Percentiles rank a stretch among this genome's conserved stretches.
phyloP scores from a whole-genome alignment of 1,284 basidiomycete genomes.

The Trichosporon sp. region DNA sequence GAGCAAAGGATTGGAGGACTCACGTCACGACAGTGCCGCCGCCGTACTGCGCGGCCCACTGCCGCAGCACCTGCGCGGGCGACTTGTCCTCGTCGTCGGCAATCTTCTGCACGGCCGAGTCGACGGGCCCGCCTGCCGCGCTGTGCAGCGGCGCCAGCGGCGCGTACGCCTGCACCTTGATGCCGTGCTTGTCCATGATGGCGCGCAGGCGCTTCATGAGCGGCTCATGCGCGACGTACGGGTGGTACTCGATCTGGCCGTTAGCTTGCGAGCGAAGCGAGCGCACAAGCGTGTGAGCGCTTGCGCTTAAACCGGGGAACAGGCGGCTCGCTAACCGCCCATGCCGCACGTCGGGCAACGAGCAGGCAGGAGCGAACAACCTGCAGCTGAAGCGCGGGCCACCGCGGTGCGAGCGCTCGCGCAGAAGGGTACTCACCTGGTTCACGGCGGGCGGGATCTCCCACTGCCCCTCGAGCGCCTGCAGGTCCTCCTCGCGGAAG shows the following conservation, averaged over 20 bases:
- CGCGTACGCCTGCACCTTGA: conserved; percentile 64
- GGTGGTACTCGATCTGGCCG: conserved; percentile 70
- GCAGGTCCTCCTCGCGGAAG: conserved; percentile 63
- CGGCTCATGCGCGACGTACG: conserved; percentile 63
- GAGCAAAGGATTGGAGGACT: too few species aligned
- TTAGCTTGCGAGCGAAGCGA: neutral
- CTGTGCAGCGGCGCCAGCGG: conserved; percentile 48
- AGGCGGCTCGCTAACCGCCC: too few species aligned
- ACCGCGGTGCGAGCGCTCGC: too few species aligned
- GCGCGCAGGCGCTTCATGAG: conserved; percentile 56
- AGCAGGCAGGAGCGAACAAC: too few species aligned
- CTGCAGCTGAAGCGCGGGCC: too few species aligned
- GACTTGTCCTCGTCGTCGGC: conserved; percentile 45
- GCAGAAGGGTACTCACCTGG: conserved; percentile 61
- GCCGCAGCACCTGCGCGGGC: conserved; percentile 40
- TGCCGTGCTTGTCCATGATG: conserved; percentile 59
- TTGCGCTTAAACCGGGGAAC: too few species aligned
- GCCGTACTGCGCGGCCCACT: conserved; percentile 40
- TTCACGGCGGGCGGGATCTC: conserved; percentile 65
- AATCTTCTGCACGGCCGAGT: conserved; percentile 55
- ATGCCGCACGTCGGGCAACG: too few species aligned
- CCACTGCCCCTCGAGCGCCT: conserved; percentile 59
- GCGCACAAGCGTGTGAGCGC: too few species aligned
- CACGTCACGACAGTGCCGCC: conserved; percentile 60
- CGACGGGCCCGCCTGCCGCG: conserved; percentile 58